A percentile compares a stretch with the other conserved stretches of the same genome.
These are phyloP conservation scores for Gnaphalium uliginosum DNA, from an alignment of 129 eudicot genomes.

Conservation along the genomic window DNA sequence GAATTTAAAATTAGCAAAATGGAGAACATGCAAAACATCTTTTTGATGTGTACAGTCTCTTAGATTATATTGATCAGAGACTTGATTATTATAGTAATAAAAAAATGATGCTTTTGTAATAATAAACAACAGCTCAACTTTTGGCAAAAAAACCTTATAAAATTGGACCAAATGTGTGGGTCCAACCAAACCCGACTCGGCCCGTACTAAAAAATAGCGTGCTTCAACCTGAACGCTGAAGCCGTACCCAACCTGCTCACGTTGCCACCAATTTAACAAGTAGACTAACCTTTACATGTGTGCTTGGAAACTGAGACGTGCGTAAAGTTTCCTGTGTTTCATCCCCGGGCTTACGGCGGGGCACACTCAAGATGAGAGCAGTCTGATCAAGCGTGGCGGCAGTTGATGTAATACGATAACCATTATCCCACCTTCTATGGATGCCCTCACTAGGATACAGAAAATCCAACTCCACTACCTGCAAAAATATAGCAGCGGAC, in stretches of 20 bases:
- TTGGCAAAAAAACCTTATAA: not conserved
- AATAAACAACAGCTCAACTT: not conserved
- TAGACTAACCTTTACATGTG: conserved; percentile 72
- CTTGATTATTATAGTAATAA: no score
- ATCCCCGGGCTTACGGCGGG: conserved; percentile 62
- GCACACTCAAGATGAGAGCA: conserved; percentile 74
- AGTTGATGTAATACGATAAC: conserved; percentile 73
- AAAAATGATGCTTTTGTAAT: not conserved
- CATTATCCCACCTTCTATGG: conserved; percentile 77
- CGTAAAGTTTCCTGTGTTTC: conserved; percentile 85
- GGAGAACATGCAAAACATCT: not conserved
- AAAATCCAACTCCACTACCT: conserved; percentile 86
- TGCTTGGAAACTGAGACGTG: conserved; percentile 89
- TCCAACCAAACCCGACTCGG: not conserved
- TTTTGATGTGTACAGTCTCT: not conserved
- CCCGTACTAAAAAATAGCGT: not conserved
- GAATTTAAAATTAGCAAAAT: not conserved
- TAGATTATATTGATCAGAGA: not conserved
- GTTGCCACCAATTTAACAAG: not conserved
- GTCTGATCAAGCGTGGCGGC: conserved; percentile 81
- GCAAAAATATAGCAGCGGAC: not conserved
- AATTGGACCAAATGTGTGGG: not conserved
- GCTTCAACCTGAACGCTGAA: not conserved
- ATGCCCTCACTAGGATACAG: conserved; percentile 84
- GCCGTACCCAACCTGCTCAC: not conserved